Evolutionary conservation across 257 asterid genomes (phyloP).

Genomic region (Lithospermum erythrorhizon): DNA sequence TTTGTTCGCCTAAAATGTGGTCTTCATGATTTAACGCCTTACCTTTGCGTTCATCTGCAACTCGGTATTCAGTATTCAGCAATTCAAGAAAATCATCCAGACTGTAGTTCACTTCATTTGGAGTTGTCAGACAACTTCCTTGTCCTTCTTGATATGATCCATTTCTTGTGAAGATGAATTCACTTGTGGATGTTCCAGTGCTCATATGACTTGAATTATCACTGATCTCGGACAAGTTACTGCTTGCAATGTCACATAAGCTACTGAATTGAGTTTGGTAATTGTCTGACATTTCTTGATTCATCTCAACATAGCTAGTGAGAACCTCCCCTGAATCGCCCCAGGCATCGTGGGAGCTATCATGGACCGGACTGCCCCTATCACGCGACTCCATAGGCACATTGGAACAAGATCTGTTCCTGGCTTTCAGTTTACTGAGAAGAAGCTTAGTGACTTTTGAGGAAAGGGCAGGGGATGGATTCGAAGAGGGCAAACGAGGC

Average conservation of each 20-base stretch:
- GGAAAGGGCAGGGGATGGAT: slow-evolving; percentile 9
- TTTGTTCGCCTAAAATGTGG: neutral
- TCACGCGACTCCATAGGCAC: neutral
- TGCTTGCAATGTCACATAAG: neutral
- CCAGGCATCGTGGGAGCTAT: neutral
- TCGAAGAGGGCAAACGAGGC: slow-evolving; percentile 8
- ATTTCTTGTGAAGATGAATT: neutral
- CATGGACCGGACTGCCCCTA: neutral
- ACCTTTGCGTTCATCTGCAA: neutral
- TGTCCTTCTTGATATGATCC: neutral
- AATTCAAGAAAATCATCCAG: neutral
- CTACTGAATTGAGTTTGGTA: neutral
- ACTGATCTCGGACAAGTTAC: neutral
- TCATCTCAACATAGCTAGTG: neutral
- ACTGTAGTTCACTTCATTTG: slow-evolving; percentile 2
- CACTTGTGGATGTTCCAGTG: neutral
- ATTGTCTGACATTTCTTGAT: slow-evolving; percentile 1
- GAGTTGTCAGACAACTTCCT: neutral
- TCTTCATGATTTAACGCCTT: neutral
- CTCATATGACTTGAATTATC: neutral
- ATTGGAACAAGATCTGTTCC: slow-evolving; percentile 2
- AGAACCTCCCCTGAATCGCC: neutral
- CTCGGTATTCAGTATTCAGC: neutral
- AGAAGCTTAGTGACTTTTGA: slow-evolving; percentile 14
- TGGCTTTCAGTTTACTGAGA: slow-evolving; percentile 9